Base-by-base conservation (phyloP, 2,329 filamentous ascomycete genomes). In the Coleophoma eucalyptorum region DNA sequence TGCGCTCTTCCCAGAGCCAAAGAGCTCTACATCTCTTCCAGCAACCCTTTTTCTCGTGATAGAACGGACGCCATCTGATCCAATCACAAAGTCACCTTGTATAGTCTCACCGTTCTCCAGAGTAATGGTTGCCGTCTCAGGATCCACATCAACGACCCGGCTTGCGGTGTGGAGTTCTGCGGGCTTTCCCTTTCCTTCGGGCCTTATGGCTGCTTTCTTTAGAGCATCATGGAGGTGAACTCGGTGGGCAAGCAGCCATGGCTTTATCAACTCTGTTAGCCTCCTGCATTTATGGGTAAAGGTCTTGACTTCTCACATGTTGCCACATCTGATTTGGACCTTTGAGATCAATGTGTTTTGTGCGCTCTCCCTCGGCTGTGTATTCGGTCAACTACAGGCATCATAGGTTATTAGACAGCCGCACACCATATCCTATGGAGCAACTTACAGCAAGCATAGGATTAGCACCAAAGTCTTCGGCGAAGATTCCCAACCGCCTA, bases 231-330 rank as follows among this genome's bases (percentile, higher is more conserved):
- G 80, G 13, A 84, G 67, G 49, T 71, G 65, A 3, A 78, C 70
- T 3, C 80, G 73, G 52, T 84, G 79, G 5, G 72, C 72, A 2
- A 83, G 67, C 5, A 74, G 71, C 79, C 79, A 78, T 21, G 66
- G 65, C 42, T 44, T 13, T 21, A 21, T 4, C 16, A 12, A 19
- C 11, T 20, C 4, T 3, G 16, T 42, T 11, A 42, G 38, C 4
- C 18, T 19, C 21, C 8, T 42, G 7, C 18, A 5, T 11, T 19
- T n/a, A 13, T 10, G 4, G 18, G 6, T 16, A 18, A 4, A 12
- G 18, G 5, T 16, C 11, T 3, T 18, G 16, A 12, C 1, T 18
- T 26, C 42, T 44, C 31, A 44, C 42, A 55, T 77, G 70, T 52
- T 76, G 72, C 76, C 75, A 79, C 21, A 71, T 65, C 43, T 67